These are phyloP conservation scores for Quercus mongolica DNA, from an alignment of 306 rosid species.

Conservation along the genomic window DNA sequence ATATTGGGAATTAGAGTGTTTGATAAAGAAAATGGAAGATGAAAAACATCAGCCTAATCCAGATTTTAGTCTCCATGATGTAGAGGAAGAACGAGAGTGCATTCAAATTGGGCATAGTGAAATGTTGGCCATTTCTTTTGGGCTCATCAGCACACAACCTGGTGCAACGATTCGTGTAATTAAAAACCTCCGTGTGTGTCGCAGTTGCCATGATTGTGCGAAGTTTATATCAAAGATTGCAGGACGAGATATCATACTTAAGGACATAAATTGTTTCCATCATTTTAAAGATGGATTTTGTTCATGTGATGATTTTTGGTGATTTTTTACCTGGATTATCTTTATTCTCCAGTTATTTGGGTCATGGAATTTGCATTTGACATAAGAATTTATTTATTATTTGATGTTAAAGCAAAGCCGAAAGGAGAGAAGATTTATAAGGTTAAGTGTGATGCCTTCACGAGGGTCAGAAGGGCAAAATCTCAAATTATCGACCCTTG, in stretches of 20 bases:
- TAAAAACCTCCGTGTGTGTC: conserved; percentile 53
- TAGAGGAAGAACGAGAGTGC: conserved; percentile 74
- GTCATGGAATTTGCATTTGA: background rate
- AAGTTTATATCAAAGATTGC: conserved; percentile 43
- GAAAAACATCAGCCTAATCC: conserved; percentile 21
- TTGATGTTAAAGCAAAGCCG: no score
- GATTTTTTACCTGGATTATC: background rate
- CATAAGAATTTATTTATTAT: no score
- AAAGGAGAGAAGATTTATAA: no score
- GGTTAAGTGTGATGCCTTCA: no score
- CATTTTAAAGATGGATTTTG: conserved; percentile 61
- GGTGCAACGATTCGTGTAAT: conserved; percentile 48
- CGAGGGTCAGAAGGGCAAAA: no score
- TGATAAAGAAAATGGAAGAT: conserved; percentile 54
- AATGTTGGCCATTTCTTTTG: conserved; percentile 63
- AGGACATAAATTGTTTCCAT: conserved; percentile 61
- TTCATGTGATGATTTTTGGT: conserved; percentile 57
- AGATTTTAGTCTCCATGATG: conserved; percentile 61
- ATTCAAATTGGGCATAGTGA: conserved; percentile 56
- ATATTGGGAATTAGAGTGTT: conserved; percentile 47
- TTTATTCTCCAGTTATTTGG: background rate
- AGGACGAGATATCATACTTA: conserved; percentile 57
- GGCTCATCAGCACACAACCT: conserved; percentile 48
- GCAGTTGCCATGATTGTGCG: conserved; percentile 54
- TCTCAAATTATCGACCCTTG: no score